Conservation (phyloP, 1,139 yeast species). For the Diutina scorzettiae region DNA sequence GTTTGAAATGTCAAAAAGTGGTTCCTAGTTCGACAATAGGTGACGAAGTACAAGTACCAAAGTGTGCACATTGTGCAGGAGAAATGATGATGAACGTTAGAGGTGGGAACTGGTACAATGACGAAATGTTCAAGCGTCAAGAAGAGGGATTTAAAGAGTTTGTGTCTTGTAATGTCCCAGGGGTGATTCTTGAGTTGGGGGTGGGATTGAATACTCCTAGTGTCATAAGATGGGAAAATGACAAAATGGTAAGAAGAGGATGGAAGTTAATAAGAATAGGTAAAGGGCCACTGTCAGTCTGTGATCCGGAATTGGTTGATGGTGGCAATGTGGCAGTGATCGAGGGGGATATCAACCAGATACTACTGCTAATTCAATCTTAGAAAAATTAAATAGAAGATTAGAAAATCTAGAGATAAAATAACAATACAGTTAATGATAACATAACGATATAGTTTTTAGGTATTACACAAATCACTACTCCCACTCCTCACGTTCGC, state of each 20-base stretch:
- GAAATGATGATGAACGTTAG: neutral
- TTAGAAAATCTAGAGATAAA: too few species aligned
- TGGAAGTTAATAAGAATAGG: neutral
- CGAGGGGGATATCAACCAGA: neutral
- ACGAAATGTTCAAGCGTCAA: neutral
- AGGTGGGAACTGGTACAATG: conserved; percentile 1
- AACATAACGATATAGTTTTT: too few species aligned
- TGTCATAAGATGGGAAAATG: neutral
- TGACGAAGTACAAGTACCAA: neutral
- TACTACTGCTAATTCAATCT: too few species aligned
- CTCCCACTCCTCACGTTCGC: too few species aligned
- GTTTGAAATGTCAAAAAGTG: neutral
- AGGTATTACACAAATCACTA: too few species aligned
- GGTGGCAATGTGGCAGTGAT: neutral
- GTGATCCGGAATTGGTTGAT: neutral
- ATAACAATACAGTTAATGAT: too few species aligned
- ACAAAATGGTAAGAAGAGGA: neutral
- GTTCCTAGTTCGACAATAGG: neutral
- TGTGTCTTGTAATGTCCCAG: neutral
- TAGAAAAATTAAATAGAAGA: too few species aligned
- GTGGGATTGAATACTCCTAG: conserved; percentile 2
- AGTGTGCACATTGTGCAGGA: neutral
- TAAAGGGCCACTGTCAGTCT: neutral
- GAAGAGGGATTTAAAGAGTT: neutral
- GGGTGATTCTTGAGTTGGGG: neutral